Percentiles rank a stretch among this genome's conserved stretches.
phyloP scores from a whole-genome alignment of 805 yeast species.

The Teunomyces cretensis region DNA sequence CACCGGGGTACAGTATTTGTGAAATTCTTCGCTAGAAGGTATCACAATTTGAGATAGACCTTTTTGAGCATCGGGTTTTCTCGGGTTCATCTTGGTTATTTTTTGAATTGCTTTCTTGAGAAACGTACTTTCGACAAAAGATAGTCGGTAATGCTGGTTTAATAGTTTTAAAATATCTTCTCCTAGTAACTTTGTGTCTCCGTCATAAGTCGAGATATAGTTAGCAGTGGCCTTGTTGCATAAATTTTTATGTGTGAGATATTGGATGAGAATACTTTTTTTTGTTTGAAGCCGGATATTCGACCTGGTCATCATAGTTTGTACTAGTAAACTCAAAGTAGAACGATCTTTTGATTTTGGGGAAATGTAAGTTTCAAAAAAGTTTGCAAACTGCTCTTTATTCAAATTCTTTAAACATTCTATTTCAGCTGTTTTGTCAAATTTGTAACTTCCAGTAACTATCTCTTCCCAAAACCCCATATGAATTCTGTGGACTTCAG shows the following conservation, averaged over 20 bases:
- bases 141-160: background rate
- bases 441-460: constrained; percentile 40
- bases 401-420: constrained; percentile 33
- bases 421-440: constrained; percentile 32
- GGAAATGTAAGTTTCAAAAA: constrained; percentile 13
- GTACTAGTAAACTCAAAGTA: constrained; percentile 12
- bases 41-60: background rate
- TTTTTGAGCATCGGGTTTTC: background rate
- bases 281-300: constrained; percentile 1
- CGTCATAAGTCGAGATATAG: background rate
- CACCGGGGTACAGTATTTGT: background rate
- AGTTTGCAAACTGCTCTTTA: constrained; percentile 13
- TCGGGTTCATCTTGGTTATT: background rate
- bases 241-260: background rate
- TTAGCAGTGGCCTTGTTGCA: background rate
- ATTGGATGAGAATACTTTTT: background rate
- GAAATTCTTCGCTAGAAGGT: background rate
- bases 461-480: constrained; percentile 52
- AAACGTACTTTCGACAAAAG: background rate
- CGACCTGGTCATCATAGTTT: constrained; percentile 10
- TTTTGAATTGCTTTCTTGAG: background rate
- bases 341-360: constrained; percentile 13
- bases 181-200: background rate
- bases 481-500: constrained; percentile 33
- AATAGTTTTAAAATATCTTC: background rate